A percentile compares a stretch with the other conserved stretches of the same genome.
Conservation (phyloP, 2,329 filamentous ascomycete species). For the Aspergillus tamarii region DNA sequence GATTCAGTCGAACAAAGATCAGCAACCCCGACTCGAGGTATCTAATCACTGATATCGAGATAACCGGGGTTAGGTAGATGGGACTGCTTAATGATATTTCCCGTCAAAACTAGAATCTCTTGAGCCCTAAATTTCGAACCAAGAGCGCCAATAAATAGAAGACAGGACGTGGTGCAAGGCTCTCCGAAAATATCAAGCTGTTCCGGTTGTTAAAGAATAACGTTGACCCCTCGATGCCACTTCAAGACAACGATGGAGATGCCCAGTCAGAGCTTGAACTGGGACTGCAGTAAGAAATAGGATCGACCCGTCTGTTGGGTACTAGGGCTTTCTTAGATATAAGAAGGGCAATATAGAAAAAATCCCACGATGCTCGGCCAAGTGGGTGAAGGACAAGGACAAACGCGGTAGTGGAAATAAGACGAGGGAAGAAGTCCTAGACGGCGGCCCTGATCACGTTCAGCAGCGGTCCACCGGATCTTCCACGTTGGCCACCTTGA, state of each 20-base stretch:
- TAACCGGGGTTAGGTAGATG: neutral
- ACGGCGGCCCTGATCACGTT: conserved; percentile 19
- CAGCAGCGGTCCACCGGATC: conserved; percentile 25
- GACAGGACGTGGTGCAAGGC: no score
- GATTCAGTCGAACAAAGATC: neutral
- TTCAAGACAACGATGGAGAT: conserved; percentile 20
- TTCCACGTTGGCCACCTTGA: conserved; percentile 23
- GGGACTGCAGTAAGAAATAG: conserved; percentile 20
- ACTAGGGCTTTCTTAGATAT: conserved; percentile 20
- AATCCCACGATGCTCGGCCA: conserved; percentile 28
- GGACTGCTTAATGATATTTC: neutral
- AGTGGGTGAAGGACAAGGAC: conserved; percentile 26
- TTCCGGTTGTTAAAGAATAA: neutral
- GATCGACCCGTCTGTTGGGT: conserved; percentile 25
- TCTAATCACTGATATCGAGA: neutral
- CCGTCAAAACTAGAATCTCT: neutral
- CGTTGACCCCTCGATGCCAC: conserved; percentile 12
- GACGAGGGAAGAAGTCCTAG: conserved; percentile 18
- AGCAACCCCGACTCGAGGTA: neutral
- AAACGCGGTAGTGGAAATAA: conserved; percentile 35
- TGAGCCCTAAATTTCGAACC: neutral
- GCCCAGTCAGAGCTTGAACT: conserved; percentile 20
- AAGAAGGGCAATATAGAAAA: conserved; percentile 25
- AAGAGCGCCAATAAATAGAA: neutral
- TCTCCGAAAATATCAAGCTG: neutral